A percentile compares a stretch with the other conserved stretches of the same genome.
These are phyloP conservation scores for Aeminium ludgeri DNA, from an alignment of 495 filamentous ascomycete species.

Conservation along the genomic window DNA sequence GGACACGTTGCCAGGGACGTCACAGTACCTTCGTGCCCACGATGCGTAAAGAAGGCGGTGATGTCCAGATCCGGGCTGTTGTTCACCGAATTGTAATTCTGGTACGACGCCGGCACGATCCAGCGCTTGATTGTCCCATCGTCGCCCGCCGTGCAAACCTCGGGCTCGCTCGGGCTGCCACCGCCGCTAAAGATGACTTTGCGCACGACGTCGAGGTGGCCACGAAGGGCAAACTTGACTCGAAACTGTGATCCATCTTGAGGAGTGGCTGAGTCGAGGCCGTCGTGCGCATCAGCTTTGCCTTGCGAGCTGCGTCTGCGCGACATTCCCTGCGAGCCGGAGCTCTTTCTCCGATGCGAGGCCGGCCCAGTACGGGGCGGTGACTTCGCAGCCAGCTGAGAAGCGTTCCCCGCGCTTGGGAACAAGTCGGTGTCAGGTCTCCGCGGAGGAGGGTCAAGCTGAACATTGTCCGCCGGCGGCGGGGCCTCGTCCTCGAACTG, in stretches of 20 bases:
- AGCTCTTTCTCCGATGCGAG: conserved; percentile 69
- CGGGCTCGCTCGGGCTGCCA: conserved; percentile 82
- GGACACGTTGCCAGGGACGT: conserved; percentile 76
- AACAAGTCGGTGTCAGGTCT: conserved; percentile 74
- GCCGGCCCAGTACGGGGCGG: conserved; percentile 48
- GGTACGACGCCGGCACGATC: conserved; percentile 72
- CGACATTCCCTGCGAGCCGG: conserved; percentile 32
- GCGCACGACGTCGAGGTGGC: conserved; percentile 84
- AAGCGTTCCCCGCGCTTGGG: conserved; percentile 55
- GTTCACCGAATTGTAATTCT: conserved; percentile 30
- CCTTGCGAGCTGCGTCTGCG: conserved; percentile 43
- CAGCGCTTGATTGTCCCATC: conserved; percentile 92
- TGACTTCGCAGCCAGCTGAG: conserved; percentile 45
- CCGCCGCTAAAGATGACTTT: conserved; percentile 92
- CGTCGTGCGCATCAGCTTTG: conserved; percentile 25
- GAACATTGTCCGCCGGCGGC: conserved; percentile 26
- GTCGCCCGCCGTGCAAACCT: conserved; percentile 92
- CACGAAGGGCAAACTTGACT: conserved; percentile 76
- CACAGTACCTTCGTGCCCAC: conserved; percentile 81
- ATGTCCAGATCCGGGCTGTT: conserved; percentile 61
- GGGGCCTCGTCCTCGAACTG: conserved; percentile 64
- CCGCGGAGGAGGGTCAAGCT: conserved; percentile 34
- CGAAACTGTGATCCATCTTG: conserved; percentile 42
- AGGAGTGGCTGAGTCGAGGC: conserved; percentile 35
- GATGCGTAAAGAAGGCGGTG: conserved; percentile 79